These are phyloP conservation scores for Agroathelia rolfsii DNA, from an alignment of 1,284 basidiomycete species.

Conservation along the genomic window DNA sequence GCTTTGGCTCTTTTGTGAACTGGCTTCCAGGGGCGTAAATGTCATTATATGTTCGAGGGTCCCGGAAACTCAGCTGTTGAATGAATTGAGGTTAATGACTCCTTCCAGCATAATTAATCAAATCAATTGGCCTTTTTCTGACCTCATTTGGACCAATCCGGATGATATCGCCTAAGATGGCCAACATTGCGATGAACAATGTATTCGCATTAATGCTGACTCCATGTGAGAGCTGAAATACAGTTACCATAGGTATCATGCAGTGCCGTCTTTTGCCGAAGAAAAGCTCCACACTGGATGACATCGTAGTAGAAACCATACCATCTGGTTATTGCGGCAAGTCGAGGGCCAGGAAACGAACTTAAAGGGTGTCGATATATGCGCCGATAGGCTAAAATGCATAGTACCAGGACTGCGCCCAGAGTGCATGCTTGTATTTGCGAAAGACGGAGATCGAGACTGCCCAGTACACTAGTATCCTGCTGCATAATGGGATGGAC, in stretches of 20 bases:
- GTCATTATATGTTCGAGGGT: conserved; percentile 18
- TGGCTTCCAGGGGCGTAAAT: conserved; percentile 19
- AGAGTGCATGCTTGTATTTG: no score
- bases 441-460: no score
- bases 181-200: no score
- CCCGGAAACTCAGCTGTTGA: conserved; percentile 24
- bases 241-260: conserved; percentile 18
- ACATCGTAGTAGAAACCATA: conserved; percentile 15
- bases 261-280: conserved; percentile 13
- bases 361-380: conserved; percentile 17
- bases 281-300: conserved; percentile 12
- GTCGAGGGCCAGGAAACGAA: conserved; percentile 16
- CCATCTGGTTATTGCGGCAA: conserved; percentile 13
- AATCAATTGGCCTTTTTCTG: neutral
- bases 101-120: neutral
- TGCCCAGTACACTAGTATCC: no score
- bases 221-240: no score
- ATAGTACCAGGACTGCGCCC: no score
- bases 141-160: conserved; percentile 16
- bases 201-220: no score
- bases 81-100: neutral
- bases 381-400: no score
- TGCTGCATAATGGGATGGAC: no score
- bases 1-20: conserved; percentile 19
- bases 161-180: conserved; percentile 16